phyloP scores from a whole-genome alignment of 225 moss, liverwort and hornwort species.

The Neckera pumila region DNA sequence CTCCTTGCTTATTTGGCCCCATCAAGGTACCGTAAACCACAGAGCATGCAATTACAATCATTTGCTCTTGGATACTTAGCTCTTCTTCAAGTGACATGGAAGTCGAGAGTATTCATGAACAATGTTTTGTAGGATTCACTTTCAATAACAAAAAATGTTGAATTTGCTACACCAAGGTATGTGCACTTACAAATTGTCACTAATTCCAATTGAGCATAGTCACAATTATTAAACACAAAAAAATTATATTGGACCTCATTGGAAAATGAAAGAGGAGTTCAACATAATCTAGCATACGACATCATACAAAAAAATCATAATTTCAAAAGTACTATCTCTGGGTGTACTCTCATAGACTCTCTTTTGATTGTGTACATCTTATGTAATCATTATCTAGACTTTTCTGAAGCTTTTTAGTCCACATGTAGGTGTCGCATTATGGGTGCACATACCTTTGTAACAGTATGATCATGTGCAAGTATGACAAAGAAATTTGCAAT shows the following conservation, averaged over 20 bases:
- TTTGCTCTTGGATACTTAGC: fast-evolving
- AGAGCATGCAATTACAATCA: too few species aligned
- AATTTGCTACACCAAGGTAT: not conserved
- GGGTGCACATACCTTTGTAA: not conserved
- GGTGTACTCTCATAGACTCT: not conserved
- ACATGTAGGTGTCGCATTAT: not conserved
- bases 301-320: not conserved
- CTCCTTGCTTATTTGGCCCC: not conserved
- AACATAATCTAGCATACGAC: not conserved
- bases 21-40: fast-evolving
- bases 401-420: not conserved
- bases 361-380: not conserved
- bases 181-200: not conserved
- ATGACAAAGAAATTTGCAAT: not conserved
- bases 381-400: too few species aligned
- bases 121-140: not conserved
- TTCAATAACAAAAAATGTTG: not conserved
- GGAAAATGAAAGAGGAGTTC: not conserved
- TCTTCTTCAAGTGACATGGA: not conserved
- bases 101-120: not conserved
- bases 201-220: not conserved
- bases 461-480: too few species aligned
- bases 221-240: not conserved
- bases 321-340: too few species aligned
- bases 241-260: not conserved